Evolutionary conservation across 257 asterid species (phyloP).

Genomic region (Capsicum rhomboideum): DNA sequence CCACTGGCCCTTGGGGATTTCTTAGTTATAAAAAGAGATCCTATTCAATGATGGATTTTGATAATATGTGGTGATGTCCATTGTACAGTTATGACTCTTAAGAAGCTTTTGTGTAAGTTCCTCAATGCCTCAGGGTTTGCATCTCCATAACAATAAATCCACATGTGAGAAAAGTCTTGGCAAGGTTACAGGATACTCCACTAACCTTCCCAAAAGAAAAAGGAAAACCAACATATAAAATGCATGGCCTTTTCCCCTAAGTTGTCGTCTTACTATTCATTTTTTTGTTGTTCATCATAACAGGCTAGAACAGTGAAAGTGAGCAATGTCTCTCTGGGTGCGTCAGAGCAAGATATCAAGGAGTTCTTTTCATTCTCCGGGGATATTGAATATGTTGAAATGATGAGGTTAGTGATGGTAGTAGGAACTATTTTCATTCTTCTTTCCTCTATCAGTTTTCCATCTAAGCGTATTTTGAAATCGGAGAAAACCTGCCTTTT

Average conservation of each 20-base stretch:
- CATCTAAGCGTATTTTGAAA: neutral
- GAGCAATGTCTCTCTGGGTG: conserved; percentile 56
- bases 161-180: neutral
- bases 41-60: neutral
- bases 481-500: neutral
- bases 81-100: neutral
- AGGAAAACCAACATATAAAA: neutral
- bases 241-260: neutral
- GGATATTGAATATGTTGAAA: conserved; percentile 46
- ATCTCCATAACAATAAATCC: neutral
- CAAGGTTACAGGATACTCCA: neutral
- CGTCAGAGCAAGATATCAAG: conserved; percentile 50
- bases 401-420: conserved; percentile 37
- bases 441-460: neutral
- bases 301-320: conserved; percentile 61
- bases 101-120: neutral
- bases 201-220: neutral
- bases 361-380: conserved; percentile 80
- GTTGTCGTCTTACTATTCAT: neutral
- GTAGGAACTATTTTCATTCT: neutral
- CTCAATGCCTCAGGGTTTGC: neutral
- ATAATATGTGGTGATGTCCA: neutral
- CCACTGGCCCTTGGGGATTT: neutral
- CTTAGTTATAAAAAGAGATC: neutral
- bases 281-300: neutral